phyloP scores from a whole-genome alignment of 305 asterid species.

The Plantago coronopus region DNA sequence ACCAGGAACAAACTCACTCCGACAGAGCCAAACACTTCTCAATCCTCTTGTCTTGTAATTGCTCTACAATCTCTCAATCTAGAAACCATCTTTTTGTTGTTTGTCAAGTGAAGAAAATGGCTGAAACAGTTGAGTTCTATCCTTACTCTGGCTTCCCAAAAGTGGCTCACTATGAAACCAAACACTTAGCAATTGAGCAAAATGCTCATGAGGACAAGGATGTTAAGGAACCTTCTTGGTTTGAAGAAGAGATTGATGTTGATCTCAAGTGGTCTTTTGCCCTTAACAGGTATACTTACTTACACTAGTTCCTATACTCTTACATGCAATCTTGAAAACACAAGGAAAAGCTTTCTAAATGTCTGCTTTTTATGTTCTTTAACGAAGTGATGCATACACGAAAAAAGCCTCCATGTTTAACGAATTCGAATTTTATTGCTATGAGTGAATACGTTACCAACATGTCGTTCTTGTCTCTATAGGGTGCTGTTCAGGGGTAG shows the following conservation, averaged over 20 bases:
- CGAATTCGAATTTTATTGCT: neutral
- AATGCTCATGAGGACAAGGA: slow-evolving; percentile 11
- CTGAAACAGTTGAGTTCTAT: slow-evolving; percentile 60
- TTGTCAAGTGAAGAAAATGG: slow-evolving; percentile 33
- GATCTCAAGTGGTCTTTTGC: slow-evolving; percentile 96
- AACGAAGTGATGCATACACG: too few relatives aligned
- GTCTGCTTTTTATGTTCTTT: too few relatives aligned
- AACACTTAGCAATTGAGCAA: slow-evolving; percentile 32
- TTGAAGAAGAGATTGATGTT: slow-evolving; percentile 85
- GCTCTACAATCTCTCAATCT: neutral
- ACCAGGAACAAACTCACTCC: too few relatives aligned
- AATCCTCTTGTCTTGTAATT: neutral
- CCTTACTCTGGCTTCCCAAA: slow-evolving; percentile 53
- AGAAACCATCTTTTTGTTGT: neutral
- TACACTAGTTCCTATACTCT: neutral
- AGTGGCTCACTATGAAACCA: slow-evolving; percentile 40
- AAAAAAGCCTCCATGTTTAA: too few relatives aligned
- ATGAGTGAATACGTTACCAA: neutral
- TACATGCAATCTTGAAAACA: too few relatives aligned
- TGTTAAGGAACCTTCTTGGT: slow-evolving; percentile 52
- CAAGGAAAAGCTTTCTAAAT: too few relatives aligned
- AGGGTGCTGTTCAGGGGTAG: slow-evolving; percentile 89
- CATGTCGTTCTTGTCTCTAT: neutral
- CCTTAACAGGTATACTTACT: slow-evolving; percentile 54
- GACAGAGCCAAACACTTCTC: too few relatives aligned